Evolutionary conservation across 116 monocot species (phyloP).

Genomic region (Posidonia oceanica): DNA sequence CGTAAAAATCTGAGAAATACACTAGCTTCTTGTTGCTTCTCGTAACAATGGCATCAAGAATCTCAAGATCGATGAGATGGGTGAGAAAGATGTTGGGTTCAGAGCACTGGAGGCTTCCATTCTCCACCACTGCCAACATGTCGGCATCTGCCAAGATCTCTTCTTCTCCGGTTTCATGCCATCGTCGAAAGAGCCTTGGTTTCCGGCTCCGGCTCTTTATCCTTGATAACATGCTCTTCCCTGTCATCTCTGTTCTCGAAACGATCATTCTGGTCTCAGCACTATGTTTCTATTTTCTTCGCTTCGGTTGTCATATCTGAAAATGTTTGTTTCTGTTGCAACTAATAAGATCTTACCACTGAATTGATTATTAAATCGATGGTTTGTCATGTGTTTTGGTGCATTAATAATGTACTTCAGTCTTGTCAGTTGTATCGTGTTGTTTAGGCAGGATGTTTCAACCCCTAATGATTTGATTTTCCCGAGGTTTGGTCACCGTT

Average conservation of each 20-base stretch:
- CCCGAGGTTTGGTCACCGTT: too few species aligned
- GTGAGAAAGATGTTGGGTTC: slow-evolving; percentile 1
- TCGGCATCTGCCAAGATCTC: too few species aligned
- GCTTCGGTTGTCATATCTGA: slow-evolving; percentile 40
- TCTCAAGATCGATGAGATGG: not conserved
- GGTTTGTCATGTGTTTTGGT: too few species aligned
- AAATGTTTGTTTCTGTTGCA: too few species aligned
- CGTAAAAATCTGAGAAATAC: not conserved
- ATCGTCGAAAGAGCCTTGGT: not conserved
- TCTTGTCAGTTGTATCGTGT: too few species aligned
- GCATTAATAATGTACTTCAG: too few species aligned
- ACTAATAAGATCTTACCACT: too few species aligned
- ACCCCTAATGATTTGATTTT: too few species aligned
- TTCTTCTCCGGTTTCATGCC: not conserved
- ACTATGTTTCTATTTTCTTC: slow-evolving; percentile 29
- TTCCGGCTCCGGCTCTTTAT: slow-evolving; percentile 14
- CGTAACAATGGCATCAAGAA: not conserved
- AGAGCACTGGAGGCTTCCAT: not conserved
- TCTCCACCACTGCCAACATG: not conserved
- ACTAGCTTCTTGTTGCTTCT: not conserved
- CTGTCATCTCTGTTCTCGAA: slow-evolving; percentile 26
- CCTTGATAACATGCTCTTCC: slow-evolving; percentile 24
- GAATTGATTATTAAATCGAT: too few species aligned
- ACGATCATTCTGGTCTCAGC: slow-evolving; percentile 26
- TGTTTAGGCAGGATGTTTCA: too few species aligned